Conservation (phyloP, 2,329 filamentous ascomycete species). For the Alternaria angustiovoidea region DNA sequence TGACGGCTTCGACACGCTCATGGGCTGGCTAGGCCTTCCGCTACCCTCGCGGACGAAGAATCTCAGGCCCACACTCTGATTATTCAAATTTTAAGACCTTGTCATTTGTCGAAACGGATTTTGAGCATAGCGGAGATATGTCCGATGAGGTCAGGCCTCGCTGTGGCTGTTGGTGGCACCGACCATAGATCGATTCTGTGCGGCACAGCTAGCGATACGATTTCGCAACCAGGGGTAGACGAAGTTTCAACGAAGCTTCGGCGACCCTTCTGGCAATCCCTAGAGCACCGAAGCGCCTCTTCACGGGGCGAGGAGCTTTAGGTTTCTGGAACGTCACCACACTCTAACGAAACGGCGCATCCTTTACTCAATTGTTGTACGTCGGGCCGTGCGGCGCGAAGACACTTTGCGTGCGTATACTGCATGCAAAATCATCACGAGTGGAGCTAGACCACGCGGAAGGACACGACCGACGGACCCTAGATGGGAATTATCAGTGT, state of each 20-base stretch:
- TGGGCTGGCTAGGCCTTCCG: conserved; percentile 4
- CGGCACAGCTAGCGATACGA: conserved; percentile 1
- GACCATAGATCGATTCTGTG: not conserved
- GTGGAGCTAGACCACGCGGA: conserved; percentile 1
- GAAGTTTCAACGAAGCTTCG: conserved; percentile 4
- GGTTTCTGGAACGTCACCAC: not conserved
- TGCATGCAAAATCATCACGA: not conserved
- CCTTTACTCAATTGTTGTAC: not conserved
- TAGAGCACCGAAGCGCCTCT: not conserved
- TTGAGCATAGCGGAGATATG: not conserved
- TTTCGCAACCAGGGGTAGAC: conserved; percentile 7
- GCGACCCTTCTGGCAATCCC: conserved; percentile 2
- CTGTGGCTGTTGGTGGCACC: conserved; percentile 4
- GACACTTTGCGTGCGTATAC: not conserved
- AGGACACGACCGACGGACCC: conserved; percentile 1
- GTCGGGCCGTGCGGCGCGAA: not conserved
- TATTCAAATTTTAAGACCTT: not conserved
- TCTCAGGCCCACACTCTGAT: not conserved
- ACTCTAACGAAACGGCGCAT: conserved; percentile 5
- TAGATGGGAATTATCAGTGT: conserved; percentile 2
- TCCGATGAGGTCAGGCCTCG: conserved; percentile 2
- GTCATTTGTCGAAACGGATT: not conserved
- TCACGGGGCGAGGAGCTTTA: not conserved
- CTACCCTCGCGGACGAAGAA: not conserved
- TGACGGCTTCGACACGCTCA: conserved; percentile 2